Conservation (phyloP, 192 early-diverging fungal species). For the Gaertneriomyces semiglobifer region DNA sequence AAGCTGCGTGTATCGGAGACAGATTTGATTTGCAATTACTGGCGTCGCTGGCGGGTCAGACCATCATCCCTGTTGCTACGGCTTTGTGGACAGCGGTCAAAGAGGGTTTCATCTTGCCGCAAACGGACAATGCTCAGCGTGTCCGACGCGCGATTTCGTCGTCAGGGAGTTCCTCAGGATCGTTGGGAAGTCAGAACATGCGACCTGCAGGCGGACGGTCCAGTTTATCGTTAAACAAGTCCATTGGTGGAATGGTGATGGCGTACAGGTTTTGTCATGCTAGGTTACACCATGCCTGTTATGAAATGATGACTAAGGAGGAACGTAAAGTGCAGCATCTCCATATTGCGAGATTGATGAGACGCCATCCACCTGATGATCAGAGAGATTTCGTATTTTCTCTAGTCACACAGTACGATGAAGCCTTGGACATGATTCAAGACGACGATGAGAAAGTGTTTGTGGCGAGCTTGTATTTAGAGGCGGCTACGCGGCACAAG, state of each 20-base stretch:
- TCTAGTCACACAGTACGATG: conserved; percentile 41
- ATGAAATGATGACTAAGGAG: conserved; percentile 8
- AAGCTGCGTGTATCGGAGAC: conserved; percentile 40
- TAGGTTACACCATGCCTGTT: conserved; percentile 23
- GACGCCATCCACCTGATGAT: conserved; percentile 17
- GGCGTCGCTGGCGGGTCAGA: conserved; percentile 3
- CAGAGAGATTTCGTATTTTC: conserved; percentile 21
- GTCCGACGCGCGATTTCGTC: not conserved
- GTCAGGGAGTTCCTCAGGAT: conserved; percentile 26
- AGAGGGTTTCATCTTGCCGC: conserved; percentile 28
- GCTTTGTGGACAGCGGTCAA: conserved; percentile 29
- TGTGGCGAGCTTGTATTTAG: conserved; percentile 33
- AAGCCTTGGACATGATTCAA: conserved; percentile 11
- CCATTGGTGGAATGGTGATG: conserved; percentile 24
- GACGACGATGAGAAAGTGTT: conserved; percentile 26
- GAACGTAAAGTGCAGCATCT: conserved; percentile 25
- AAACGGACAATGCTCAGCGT: conserved; percentile 8
- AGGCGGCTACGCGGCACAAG: conserved; percentile 28
- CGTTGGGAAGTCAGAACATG: conserved; percentile 8
- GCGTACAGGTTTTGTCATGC: conserved; percentile 33
- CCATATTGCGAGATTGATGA: conserved; percentile 34
- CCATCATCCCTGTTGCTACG: conserved; percentile 20
- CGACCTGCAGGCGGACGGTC: conserved; percentile 14
- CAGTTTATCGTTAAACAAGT: conserved; percentile 16
- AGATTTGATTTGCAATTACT: conserved; percentile 33